A percentile compares a stretch with the other conserved stretches of the same genome.
phyloP scores from a whole-genome alignment of 2,329 filamentous ascomycete genomes.

The Aschersonia sp. region DNA sequence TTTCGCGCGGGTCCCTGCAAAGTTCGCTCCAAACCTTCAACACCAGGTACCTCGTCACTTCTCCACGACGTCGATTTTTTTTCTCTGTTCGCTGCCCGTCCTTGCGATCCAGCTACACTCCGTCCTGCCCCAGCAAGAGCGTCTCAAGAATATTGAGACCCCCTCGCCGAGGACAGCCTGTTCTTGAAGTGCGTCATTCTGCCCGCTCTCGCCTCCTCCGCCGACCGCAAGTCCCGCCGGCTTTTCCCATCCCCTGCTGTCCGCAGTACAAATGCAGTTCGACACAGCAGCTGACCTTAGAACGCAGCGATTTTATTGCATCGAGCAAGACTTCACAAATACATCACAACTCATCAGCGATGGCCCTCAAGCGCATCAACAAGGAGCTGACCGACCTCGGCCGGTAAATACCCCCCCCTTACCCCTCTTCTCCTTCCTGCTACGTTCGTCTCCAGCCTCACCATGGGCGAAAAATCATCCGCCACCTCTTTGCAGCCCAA shows the following conservation, averaged over 20 bases:
- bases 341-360: constrained; percentile 25
- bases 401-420: constrained; percentile 44
- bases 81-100: too few species aligned
- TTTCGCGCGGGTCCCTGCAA: too few species aligned
- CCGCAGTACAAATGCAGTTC: background rate
- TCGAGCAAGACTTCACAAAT: constrained; percentile 8
- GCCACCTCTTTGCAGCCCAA: constrained; percentile 10
- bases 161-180: background rate
- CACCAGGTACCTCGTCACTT: too few species aligned
- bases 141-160: background rate
- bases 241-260: background rate
- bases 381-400: constrained; percentile 85
- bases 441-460: constrained; percentile 3
- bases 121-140: background rate
- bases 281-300: constrained; percentile 10
- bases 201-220: constrained; percentile 1
- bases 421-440: constrained; percentile 4
- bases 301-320: constrained; percentile 8
- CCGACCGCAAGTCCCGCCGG: background rate
- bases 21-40: too few species aligned
- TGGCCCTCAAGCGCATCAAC: constrained; percentile 91
- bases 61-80: too few species aligned
- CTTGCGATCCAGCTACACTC: too few species aligned
- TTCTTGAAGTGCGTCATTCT: background rate
- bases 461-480: constrained; percentile 6